Conservation (phyloP, 106 monocot genomes). For the Ottelia alismoides region DNA sequence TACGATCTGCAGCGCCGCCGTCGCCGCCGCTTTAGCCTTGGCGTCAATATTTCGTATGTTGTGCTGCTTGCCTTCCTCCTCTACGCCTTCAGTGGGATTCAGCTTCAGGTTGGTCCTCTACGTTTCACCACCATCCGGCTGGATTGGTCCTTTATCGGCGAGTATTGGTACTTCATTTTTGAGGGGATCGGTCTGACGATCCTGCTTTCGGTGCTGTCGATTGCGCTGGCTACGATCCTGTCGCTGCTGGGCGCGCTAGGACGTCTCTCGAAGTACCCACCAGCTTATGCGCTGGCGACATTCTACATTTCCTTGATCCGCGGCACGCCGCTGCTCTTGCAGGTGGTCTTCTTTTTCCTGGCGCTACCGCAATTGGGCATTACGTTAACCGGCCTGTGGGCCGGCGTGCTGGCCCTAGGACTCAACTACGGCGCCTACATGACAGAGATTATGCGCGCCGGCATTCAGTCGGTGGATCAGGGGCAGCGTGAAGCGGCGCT, state of each 20-base stretch:
- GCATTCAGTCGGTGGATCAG: background rate
- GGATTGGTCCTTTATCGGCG: no score
- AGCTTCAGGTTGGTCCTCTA: no score
- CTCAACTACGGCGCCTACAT: background rate
- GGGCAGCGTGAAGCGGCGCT: background rate
- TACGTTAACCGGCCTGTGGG: background rate
- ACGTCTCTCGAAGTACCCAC: background rate
- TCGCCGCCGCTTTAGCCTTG: no score
- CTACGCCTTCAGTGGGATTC: no score
- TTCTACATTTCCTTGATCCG: background rate
- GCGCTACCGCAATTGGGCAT: background rate
- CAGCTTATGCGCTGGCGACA: background rate
- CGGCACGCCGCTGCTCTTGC: background rate
- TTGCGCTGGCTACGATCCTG: background rate
- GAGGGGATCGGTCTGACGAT: no score
- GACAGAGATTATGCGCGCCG: background rate
- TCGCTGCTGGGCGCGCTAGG: background rate
- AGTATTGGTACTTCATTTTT: no score
- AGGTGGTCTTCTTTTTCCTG: background rate
- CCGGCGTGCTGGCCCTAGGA: background rate
- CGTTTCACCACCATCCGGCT: no score
- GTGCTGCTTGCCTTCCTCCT: no score
- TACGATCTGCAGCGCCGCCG: no score
- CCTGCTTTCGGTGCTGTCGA: background rate
- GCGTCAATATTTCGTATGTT: no score